Percentiles rank a stretch among this genome's conserved stretches.
Evolutionary conservation across 257 asterid species (phyloP).

Genomic region (Scutellaria galericulata): DNA sequence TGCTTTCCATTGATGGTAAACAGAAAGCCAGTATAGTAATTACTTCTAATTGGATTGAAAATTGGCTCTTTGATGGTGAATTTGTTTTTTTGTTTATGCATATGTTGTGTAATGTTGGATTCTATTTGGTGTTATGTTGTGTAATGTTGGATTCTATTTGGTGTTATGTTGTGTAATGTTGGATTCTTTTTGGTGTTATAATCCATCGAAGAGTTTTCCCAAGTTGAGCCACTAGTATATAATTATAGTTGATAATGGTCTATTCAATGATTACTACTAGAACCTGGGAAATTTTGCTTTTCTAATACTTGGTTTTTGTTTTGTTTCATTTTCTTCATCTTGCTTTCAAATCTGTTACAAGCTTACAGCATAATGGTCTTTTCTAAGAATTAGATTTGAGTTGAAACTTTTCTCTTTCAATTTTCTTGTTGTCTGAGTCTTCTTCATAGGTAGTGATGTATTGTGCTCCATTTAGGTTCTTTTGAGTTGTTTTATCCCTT

Average conservation of each 20-base stretch:
- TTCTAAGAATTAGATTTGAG: constrained; percentile 11
- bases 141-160: background rate
- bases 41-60: constrained; percentile 13
- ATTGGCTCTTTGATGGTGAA: constrained; percentile 27
- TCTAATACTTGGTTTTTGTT: background rate
- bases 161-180: background rate
- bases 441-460: background rate
- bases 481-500: constrained; percentile 10
- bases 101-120: background rate
- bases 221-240: background rate
- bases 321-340: background rate
- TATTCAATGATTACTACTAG: constrained; percentile 12
- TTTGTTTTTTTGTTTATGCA: background rate
- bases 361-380: background rate
- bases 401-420: background rate
- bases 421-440: background rate
- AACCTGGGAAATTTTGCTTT: background rate
- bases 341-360: background rate
- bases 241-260: background rate
- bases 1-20: constrained; percentile 14
- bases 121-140: background rate
- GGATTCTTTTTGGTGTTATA: background rate
- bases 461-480: background rate
- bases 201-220: background rate
- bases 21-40: constrained; percentile 1